Evolutionary conservation across 2,329 filamentous ascomycete genomes (phyloP), one percentile per base, ranked within the genome.

Genomic region (Aphanocladium album): DNA sequence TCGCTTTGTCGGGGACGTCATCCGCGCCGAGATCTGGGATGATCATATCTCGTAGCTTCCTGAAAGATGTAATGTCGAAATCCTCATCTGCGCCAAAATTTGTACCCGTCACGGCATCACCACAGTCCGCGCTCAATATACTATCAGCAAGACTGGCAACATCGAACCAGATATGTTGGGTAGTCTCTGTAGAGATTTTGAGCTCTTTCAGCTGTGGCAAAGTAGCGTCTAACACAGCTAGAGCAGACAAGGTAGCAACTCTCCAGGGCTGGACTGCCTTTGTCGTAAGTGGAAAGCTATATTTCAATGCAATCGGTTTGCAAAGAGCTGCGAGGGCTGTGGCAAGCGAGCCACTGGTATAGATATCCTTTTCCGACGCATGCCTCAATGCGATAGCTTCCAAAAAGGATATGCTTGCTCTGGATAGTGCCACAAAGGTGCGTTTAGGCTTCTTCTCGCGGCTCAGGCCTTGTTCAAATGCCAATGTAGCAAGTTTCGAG

Each of bases 361-460:
- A 92, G 0, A 96, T 84, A 39, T 89, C 85, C n/a, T 77, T 69
- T 25, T 89, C 85, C 0, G 76, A 72, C 0, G 85, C 81, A 64
- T 90, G 86, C 17, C 78, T 74, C 4, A 85, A 73, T 3, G 89
- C 77, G 2, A 91, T 74, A 0, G 75, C 76, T 64, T 89, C 80
- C 2, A 96, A 73, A 50, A 91, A 83, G 2, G 81, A 77, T 82
- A 96, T 95, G 62, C 89, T 86, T 21, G 85, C 84, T 72, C 95
- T 96, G 1, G 93, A 91, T 69, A 98, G 84, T 37, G 95, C 93
- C 60, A 99, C 86, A 70, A 92, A 98, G 0, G 91, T 96, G 7
- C 91, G 89, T 60, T 85, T 85, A 55, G 76, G 69, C 1, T 69
- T 65, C 14, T 76, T 73, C 14, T 66, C 66, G 64, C 75, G 60